Evolutionary conservation across 2,329 filamentous ascomycete genomes (phyloP).

Genomic region (Cytospora leucostoma): DNA sequence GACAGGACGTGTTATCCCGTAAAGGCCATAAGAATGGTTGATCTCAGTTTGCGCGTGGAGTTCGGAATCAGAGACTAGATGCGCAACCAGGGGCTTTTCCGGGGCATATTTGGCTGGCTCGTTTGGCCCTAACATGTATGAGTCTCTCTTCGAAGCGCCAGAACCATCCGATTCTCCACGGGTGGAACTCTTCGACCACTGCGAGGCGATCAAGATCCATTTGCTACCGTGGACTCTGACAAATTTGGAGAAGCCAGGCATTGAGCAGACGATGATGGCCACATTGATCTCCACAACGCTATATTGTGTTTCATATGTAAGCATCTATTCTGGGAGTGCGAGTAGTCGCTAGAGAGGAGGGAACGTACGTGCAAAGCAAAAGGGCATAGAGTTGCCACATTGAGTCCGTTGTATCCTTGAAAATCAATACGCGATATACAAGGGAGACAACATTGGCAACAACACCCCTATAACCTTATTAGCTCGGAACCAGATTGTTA

Average conservation of each 20-base stretch:
- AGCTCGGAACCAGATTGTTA: neutral
- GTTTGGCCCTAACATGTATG: neutral
- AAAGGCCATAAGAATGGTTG: neutral
- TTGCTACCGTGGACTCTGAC: neutral
- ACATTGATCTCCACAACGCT: conserved; percentile 30
- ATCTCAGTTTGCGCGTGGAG: neutral
- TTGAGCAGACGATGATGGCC: conserved; percentile 28
- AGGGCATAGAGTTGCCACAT: conserved; percentile 23
- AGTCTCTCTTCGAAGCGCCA: neutral
- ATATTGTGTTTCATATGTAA: neutral
- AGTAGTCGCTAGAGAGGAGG: neutral
- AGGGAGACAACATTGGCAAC: conserved; percentile 26
- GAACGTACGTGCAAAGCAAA: conserved; percentile 24
- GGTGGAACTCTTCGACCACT: neutral
- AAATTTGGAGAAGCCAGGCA: conserved; percentile 19
- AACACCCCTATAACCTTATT: conserved; percentile 16
- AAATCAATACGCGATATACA: conserved; percentile 21
- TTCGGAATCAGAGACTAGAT: neutral
- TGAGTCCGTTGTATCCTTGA: conserved; percentile 15
- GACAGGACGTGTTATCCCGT: neutral
- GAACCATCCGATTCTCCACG: neutral
- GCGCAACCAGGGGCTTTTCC: neutral
- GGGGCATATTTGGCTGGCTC: neutral
- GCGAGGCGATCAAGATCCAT: conserved; percentile 2
- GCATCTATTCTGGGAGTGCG: neutral